A percentile compares a stretch with the other conserved stretches of the same genome.
Evolutionary conservation across 495 filamentous ascomycete species (phyloP).

Genomic region (Jackrogersella multiformis): DNA sequence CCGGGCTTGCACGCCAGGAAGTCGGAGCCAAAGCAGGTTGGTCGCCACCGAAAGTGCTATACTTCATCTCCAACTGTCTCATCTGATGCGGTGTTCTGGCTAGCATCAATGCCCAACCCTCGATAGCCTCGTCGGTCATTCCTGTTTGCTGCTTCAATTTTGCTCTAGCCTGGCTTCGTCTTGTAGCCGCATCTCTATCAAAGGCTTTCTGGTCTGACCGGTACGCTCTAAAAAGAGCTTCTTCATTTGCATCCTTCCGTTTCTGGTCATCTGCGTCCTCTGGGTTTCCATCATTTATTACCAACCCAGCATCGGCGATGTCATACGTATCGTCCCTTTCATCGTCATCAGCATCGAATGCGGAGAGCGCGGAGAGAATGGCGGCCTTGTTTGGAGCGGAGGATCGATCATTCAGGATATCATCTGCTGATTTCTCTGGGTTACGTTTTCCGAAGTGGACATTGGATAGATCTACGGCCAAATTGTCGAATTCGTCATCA

Average conservation of each 20-base stretch:
- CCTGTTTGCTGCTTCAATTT: constrained; percentile 79
- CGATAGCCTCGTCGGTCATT: constrained; percentile 93
- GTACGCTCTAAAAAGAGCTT: constrained; percentile 74
- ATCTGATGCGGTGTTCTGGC: constrained; percentile 71
- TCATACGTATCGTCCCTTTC: constrained; percentile 99
- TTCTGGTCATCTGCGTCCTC: constrained; percentile 52
- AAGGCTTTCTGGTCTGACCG: constrained; percentile 70
- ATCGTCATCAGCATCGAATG: constrained; percentile 94
- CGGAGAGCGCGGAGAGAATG: constrained; percentile 88
- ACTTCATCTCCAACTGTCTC: constrained; percentile 71
- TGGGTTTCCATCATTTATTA: constrained; percentile 66
- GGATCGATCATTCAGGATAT: constrained; percentile 56
- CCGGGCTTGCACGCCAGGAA: constrained; percentile 63
- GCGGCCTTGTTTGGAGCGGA: constrained; percentile 79
- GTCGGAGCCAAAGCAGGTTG: constrained; percentile 71
- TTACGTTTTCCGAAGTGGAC: constrained; percentile 82
- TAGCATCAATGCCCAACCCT: constrained; percentile 93
- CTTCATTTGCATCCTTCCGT: constrained; percentile 56
- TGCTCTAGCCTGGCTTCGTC: constrained; percentile 67
- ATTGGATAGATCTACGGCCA: constrained; percentile 66
- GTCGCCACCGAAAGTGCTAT: constrained; percentile 65
- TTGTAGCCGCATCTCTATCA: constrained; percentile 70
- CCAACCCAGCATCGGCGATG: constrained; percentile 86
- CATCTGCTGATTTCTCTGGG: constrained; percentile 70
- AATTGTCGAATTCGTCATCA: constrained; percentile 81